Evolutionary conservation across 306 rosid species (phyloP).

Genomic region (Spatholobus suberectus): DNA sequence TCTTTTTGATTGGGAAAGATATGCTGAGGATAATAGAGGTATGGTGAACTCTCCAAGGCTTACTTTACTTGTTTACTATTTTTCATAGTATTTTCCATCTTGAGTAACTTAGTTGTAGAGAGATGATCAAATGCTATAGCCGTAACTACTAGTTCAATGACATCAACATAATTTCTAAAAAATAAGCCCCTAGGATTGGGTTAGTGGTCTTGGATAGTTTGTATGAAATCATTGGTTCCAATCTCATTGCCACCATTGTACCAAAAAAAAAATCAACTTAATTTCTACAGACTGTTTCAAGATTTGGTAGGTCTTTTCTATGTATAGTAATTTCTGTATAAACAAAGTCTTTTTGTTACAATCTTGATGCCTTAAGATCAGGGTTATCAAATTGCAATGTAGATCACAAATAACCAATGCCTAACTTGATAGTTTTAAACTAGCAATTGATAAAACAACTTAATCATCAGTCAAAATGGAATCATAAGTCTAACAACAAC

Average conservation of each 20-base stretch:
- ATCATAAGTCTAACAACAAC: background rate
- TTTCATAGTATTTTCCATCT: constrained; percentile 22
- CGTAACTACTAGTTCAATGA: constrained; percentile 18
- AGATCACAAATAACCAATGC: background rate
- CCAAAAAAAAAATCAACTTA: background rate
- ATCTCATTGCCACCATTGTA: background rate
- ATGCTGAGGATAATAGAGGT: constrained; percentile 69
- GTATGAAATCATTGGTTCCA: background rate
- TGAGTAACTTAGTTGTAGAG: constrained; percentile 21
- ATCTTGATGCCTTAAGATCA: constrained; percentile 10
- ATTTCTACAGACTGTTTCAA: constrained; percentile 22
- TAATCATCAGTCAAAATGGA: background rate
- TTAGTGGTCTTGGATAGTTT: background rate
- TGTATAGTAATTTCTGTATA: constrained; percentile 11
- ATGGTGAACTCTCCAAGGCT: constrained; percentile 38
- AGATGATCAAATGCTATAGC: constrained; percentile 20
- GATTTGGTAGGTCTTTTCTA: background rate
- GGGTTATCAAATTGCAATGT: background rate
- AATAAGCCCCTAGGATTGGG: background rate
- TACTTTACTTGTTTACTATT: constrained; percentile 6
- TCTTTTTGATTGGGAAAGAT: constrained; percentile 76
- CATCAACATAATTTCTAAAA: background rate
- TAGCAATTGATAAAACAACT: background rate
- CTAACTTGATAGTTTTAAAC: background rate
- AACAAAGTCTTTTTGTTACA: constrained; percentile 26